Evolutionary conservation across 2,329 filamentous ascomycete species (phyloP).

Genomic region (Calonectria hongkongensis): DNA sequence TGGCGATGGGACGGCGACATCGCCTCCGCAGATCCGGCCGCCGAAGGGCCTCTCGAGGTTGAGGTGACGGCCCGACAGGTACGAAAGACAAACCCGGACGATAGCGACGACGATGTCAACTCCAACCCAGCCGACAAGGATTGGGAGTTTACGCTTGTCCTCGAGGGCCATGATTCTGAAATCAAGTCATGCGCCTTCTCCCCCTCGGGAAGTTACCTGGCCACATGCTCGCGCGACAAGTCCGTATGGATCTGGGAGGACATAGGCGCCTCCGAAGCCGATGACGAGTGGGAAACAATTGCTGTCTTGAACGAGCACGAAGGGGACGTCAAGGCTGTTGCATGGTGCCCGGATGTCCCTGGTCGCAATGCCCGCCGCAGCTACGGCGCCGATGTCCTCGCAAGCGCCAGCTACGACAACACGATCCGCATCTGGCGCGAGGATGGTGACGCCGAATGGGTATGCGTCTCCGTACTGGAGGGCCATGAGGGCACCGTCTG

Average conservation of each 20-base stretch:
- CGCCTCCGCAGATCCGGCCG: constrained; percentile 55
- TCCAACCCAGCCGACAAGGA: constrained; percentile 82
- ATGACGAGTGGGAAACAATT: constrained; percentile 97
- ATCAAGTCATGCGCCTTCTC: constrained; percentile 88
- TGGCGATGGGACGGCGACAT: constrained; percentile 80
- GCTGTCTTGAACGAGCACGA: constrained; percentile 96
- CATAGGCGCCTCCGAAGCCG: constrained; percentile 81
- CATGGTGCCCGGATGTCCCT: constrained; percentile 87
- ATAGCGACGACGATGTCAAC: constrained; percentile 58
- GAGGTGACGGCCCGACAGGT: constrained; percentile 61
- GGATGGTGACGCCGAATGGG: constrained; percentile 93
- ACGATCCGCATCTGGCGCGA: constrained; percentile 92
- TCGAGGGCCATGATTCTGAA: constrained; percentile 97
- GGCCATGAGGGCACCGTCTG: constrained; percentile 93
- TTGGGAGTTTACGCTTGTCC: constrained; percentile 93
- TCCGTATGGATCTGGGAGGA: constrained; percentile 99
- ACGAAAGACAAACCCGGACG: constrained; percentile 44
- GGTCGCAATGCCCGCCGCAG: constrained; percentile 66
- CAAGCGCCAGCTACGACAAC: constrained; percentile 95
- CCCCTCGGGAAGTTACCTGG: constrained; percentile 84
- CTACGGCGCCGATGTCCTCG: constrained; percentile 82
- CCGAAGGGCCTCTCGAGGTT: constrained; percentile 62
- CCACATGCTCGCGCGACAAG: constrained; percentile 94
- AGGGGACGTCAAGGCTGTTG: constrained; percentile 94
- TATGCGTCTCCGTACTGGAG: constrained; percentile 86